Percentiles rank a stretch among this genome's conserved stretches.
Conservation (phyloP, 2,329 filamentous ascomycete species). For the Penicillium sp. region DNA sequence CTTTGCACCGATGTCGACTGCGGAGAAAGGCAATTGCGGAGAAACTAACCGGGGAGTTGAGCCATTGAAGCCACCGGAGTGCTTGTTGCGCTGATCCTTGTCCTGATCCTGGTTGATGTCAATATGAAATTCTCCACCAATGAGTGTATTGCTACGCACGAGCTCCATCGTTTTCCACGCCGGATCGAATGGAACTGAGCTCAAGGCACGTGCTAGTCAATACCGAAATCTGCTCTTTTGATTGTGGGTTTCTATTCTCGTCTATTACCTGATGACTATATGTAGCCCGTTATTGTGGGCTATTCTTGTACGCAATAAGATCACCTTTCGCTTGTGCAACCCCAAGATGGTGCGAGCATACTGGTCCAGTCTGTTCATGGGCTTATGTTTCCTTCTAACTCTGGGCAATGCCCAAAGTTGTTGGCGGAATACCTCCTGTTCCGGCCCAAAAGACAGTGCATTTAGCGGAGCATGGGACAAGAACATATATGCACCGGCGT, state of each 20-base stretch:
- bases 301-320: background rate
- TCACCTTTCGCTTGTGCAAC: background rate
- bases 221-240: conserved; percentile 3
- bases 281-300: background rate
- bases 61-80: background rate
- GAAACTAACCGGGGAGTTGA: too few relatives aligned
- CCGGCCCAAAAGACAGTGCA: conserved; percentile 46
- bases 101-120: conserved; percentile 2
- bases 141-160: background rate
- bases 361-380: conserved; percentile 10
- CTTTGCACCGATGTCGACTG: conserved; percentile 7
- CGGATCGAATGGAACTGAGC: background rate
- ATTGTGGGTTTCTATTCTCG: background rate
- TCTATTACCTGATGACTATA: background rate
- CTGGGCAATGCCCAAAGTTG: conserved; percentile 35
- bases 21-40: background rate
- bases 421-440: conserved; percentile 55
- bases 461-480: conserved; percentile 57
- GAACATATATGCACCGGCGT: conserved; percentile 54
- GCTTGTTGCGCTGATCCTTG: conserved; percentile 14
- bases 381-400: conserved; percentile 15
- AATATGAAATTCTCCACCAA: conserved; percentile 15
- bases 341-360: conserved; percentile 12
- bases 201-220: conserved; percentile 7
- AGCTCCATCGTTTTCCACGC: background rate